These are phyloP conservation scores for Oleoguttula mirabilis DNA, from an alignment of 495 filamentous ascomycete genomes.

Conservation along the genomic window DNA sequence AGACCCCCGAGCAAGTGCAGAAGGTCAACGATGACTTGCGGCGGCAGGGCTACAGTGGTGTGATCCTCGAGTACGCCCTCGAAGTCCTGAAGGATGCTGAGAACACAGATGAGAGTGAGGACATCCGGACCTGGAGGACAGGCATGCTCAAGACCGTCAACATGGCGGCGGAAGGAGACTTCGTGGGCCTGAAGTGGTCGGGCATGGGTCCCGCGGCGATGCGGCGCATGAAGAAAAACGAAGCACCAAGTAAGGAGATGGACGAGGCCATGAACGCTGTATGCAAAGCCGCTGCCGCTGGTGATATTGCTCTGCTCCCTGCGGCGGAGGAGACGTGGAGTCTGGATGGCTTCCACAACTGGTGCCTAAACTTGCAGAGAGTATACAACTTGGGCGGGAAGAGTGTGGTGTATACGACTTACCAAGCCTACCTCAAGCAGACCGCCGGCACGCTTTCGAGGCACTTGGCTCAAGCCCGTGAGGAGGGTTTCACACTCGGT, in stretches of 20 bases:
- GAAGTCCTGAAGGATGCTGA: conserved; percentile 56
- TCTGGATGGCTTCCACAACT: conserved; percentile 73
- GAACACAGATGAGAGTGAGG: conserved; percentile 33
- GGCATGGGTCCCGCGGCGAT: conserved; percentile 77
- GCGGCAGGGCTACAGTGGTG: conserved; percentile 56
- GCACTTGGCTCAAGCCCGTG: conserved; percentile 53
- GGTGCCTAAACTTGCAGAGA: conserved; percentile 68
- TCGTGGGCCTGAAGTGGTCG: conserved; percentile 82
- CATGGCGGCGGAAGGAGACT: conserved; percentile 64
- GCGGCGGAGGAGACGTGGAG: conserved; percentile 80
- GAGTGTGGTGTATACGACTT: conserved; percentile 56
- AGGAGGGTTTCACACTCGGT: conserved; percentile 66
- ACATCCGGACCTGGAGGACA: conserved; percentile 60
- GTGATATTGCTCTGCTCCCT: conserved; percentile 65
- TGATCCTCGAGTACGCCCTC: conserved; percentile 65
- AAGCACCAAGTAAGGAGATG: conserved; percentile 49
- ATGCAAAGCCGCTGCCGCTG: conserved; percentile 60
- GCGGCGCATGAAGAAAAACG: conserved; percentile 44
- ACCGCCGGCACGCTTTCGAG: conserved; percentile 50
- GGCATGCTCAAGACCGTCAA: conserved; percentile 66
- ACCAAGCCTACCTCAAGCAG: conserved; percentile 74
- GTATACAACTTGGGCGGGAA: conserved; percentile 55
- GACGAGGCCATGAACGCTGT: conserved; percentile 58
- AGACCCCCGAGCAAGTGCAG: conserved; percentile 49
- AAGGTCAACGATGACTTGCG: conserved; percentile 48